phyloP scores from a whole-genome alignment of 768 basidiomycete species.

The Collybia sp. region DNA sequence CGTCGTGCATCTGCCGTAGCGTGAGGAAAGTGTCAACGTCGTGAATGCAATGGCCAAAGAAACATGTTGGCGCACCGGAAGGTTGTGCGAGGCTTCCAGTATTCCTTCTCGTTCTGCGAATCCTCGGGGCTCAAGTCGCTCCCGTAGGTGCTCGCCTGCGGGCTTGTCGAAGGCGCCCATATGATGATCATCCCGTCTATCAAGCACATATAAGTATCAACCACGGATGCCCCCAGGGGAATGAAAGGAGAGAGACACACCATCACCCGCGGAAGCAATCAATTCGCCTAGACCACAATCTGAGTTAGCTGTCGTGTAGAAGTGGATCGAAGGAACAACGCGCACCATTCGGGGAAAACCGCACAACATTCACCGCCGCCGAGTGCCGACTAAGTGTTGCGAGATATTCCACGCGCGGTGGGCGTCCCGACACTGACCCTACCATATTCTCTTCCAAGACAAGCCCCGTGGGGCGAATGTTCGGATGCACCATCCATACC shows the following conservation, averaged over 20 bases:
- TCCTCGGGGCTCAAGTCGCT: conserved; percentile 78
- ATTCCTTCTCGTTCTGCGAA: conserved; percentile 86
- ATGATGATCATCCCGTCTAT: conserved; percentile 96
- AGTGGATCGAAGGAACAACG: conserved; percentile 5
- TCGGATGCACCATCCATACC: conserved; percentile 95
- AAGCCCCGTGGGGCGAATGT: conserved; percentile 68
- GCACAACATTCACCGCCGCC: conserved; percentile 92
- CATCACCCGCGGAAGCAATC: conserved; percentile 96
- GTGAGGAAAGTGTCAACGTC: not conserved
- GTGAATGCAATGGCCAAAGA: not conserved
- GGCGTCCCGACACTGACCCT: conserved; percentile 25
- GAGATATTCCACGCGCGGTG: conserved; percentile 92
- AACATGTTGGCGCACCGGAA: conserved; percentile 54
- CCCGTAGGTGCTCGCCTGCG: conserved; percentile 73
- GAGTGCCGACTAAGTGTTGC: conserved; percentile 92
- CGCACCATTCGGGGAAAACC: conserved; percentile 92
- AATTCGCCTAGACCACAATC: conserved; percentile 58
- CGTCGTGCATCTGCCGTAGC: conserved; percentile 67
- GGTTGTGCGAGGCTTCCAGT: conserved; percentile 87
- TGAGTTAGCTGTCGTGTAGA: not conserved
- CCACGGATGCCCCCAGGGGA: conserved; percentile 3
- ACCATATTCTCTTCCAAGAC: conserved; percentile 33
- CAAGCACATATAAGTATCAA: conserved; percentile 6
- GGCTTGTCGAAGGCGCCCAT: conserved; percentile 81
- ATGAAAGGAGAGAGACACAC: conserved; percentile 39